Percentiles rank a stretch among this genome's conserved stretches.
Evolutionary conservation across 495 filamentous ascomycete genomes (phyloP).

Genomic region (Daldinia grandis): DNA sequence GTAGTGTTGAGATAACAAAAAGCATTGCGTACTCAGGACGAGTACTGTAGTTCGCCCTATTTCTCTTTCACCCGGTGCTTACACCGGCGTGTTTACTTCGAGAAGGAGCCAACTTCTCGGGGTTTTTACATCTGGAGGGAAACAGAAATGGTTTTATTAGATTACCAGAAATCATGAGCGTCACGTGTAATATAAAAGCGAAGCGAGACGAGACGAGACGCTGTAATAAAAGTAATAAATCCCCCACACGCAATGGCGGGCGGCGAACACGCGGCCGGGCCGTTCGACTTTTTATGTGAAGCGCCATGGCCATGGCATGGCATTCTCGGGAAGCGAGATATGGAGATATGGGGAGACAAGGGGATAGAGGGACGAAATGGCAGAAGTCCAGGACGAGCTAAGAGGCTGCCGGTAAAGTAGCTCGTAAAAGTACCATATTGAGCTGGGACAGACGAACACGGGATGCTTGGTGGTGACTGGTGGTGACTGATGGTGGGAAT

Average conservation of each 20-base stretch:
- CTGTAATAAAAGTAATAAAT: conserved; percentile 16
- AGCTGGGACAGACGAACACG: conserved; percentile 27
- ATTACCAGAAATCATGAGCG: conserved; percentile 6
- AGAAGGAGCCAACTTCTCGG: conserved; percentile 35
- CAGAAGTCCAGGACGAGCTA: conserved; percentile 32
- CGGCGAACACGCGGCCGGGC: conserved; percentile 30
- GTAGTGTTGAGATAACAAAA: conserved; percentile 24
- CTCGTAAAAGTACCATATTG: conserved; percentile 33
- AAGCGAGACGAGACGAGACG: conserved; percentile 30
- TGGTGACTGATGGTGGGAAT: conserved; percentile 16
- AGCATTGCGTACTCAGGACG: conserved; percentile 34
- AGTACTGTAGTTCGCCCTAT: conserved; percentile 30
- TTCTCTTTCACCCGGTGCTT: conserved; percentile 37
- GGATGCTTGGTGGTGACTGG: conserved; percentile 23
- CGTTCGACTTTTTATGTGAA: conserved; percentile 36
- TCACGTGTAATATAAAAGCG: conserved; percentile 35
- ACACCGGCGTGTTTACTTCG: conserved; percentile 38
- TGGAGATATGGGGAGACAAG: neutral
- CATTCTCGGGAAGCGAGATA: conserved; percentile 2
- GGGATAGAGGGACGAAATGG: conserved; percentile 8
- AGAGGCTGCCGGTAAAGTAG: conserved; percentile 35
- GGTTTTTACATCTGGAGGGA: conserved; percentile 35
- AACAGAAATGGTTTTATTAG: conserved; percentile 35
- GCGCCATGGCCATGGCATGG: conserved; percentile 17
- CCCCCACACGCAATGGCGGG: conserved; percentile 22